Evolutionary conservation across 768 basidiomycete species (phyloP).

Genomic region (Kwoniella botswanensis): DNA sequence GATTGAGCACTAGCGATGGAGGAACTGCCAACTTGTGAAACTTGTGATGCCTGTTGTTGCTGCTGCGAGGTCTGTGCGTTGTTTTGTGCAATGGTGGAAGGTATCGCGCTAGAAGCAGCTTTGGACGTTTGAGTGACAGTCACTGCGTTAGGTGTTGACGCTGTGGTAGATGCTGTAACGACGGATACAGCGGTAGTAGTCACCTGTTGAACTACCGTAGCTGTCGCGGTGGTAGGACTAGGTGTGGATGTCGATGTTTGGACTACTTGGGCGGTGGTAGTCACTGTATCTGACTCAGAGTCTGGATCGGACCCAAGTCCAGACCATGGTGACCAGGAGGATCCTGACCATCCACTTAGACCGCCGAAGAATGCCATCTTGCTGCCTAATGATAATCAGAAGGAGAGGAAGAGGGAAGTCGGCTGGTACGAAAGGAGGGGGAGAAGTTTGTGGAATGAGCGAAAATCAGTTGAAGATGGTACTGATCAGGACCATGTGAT

Average conservation of each 20-base stretch:
- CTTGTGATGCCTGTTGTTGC: background rate
- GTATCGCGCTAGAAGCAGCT: background rate
- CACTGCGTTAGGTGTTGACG: background rate
- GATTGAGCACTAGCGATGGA: background rate
- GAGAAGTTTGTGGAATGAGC: background rate
- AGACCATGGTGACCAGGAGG: slow-evolving; percentile 13
- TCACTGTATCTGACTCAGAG: background rate
- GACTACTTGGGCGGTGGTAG: background rate
- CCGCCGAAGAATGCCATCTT: slow-evolving; percentile 16
- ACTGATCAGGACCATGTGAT: too few relatives aligned
- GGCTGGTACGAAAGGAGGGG: background rate
- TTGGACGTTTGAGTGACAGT: background rate
- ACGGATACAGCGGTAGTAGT: background rate
- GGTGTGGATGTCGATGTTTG: background rate
- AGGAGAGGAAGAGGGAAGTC: background rate
- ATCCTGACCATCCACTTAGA: slow-evolving; percentile 13
- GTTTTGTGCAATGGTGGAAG: background rate
- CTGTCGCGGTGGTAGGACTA: background rate
- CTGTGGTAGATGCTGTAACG: background rate
- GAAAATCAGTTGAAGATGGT: background rate
- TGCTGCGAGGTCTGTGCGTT: background rate
- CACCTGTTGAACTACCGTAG: slow-evolving; percentile 6
- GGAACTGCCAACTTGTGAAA: background rate
- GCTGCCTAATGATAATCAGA: background rate
- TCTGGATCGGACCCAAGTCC: background rate